Evolutionary conservation across 495 filamentous ascomycete species (phyloP), one percentile per base, ranked within the genome.

Genomic region (Penicillium argentinense): DNA sequence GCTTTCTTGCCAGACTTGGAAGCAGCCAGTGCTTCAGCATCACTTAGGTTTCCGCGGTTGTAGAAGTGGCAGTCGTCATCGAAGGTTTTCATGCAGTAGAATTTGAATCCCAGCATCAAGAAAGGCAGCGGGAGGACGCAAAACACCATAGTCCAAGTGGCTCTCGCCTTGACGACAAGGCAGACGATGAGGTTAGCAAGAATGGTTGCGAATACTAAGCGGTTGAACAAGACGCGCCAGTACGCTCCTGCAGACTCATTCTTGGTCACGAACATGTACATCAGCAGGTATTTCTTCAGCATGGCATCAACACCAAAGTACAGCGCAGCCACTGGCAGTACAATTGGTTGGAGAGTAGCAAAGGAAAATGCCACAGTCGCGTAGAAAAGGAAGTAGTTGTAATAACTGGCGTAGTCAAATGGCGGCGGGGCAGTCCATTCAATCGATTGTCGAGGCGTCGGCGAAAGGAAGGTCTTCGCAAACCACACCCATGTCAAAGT

Each of bases 241-340:
- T 87, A 96, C 58, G 84, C 81, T n/a, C 95, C 93, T 17, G 90
- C 91, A 4, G 89, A 95, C 65, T 99, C 93, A 29, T 85, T 92
- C 67, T 97, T 98, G 18, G 93, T 99, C 45, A 96, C 77, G 46
- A 96, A 96, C 51, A 97, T 84, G 67, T 98, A 96, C 63, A 97
- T 72, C 32, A 98, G 69, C 22, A 96, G 71, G 64, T 99, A 99
- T 64, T 97, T 97, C 79, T 95, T 97, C 59, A 97, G 71, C 66
- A 84, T 87, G 13, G 84, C 82, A 62, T 99, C 93, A 34, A 97
- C 68, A 13, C 74, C 72, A 63, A 97, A 97, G 71, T 97, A 99
- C 14, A 97, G 57, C 1, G 91, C 91, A 0, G 88, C 88, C 26
- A 96, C 84, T 0, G 89, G 88, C n/a, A 99, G 77, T 4, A 91